These are phyloP conservation scores for Cyanodermella asteris DNA, from an alignment of 2,329 filamentous ascomycete species.

Conservation along the genomic window DNA sequence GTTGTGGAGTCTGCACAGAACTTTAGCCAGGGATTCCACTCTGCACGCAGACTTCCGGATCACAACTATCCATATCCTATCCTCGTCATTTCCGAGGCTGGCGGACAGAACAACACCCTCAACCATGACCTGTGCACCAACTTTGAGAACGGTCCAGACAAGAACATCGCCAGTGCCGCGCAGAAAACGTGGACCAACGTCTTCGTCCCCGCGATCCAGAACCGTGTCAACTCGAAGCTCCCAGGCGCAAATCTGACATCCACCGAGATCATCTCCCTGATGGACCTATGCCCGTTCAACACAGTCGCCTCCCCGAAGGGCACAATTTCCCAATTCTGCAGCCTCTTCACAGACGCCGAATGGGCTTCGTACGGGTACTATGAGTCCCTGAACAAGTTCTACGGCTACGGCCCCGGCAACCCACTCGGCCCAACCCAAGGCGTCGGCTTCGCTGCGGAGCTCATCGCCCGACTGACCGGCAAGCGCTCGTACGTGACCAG, in stretches of 20 bases:
- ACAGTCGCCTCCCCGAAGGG: conserved; percentile 43
- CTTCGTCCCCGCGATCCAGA: conserved; percentile 46
- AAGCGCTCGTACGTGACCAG: too few species aligned
- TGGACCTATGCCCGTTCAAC: conserved; percentile 77
- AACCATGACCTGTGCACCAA: conserved; percentile 48
- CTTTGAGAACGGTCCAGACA: conserved; percentile 41
- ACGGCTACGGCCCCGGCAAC: conserved; percentile 57
- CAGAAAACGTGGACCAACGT: conserved; percentile 36
- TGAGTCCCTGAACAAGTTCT: conserved; percentile 63
- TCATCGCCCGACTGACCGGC: conserved; percentile 57
- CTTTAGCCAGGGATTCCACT: conserved; percentile 54
- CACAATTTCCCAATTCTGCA: conserved; percentile 48
- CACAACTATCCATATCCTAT: conserved; percentile 32
- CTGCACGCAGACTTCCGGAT: conserved; percentile 23
- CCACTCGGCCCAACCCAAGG: conserved; percentile 65
- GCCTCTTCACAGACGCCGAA: conserved; percentile 48
- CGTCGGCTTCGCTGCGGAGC: conserved; percentile 70
- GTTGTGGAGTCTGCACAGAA: conserved; percentile 54
- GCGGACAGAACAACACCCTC: conserved; percentile 57
- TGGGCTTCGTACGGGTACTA: conserved; percentile 68
- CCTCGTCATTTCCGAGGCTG: conserved; percentile 46
- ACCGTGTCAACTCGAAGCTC: conserved; percentile 46
- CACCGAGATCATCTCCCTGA: conserved; percentile 45
- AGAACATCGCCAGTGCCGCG: conserved; percentile 24
- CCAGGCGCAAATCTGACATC: conserved; percentile 42